Evolutionary conservation across 2,329 filamentous ascomycete genomes (phyloP).

Genomic region (Ascochyta lentis): DNA sequence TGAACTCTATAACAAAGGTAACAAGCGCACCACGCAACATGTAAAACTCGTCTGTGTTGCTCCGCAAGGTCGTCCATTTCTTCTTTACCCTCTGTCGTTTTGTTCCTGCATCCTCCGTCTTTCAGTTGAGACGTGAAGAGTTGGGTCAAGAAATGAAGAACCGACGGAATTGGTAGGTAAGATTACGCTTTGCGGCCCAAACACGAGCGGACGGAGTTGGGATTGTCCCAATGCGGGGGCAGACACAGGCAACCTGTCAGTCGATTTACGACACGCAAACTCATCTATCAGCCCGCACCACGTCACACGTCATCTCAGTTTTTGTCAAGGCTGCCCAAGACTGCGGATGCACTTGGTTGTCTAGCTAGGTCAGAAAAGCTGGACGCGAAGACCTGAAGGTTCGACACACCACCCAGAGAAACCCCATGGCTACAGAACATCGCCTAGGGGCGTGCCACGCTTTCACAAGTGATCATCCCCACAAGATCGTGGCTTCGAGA

Average conservation of each 20-base stretch:
- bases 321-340: background rate
- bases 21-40: no score
- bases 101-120: background rate
- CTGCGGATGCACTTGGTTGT: background rate
- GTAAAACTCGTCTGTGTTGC: no score
- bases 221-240: slow-evolving; percentile 11
- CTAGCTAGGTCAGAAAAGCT: background rate
- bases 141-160: background rate
- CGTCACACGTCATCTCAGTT: background rate
- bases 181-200: background rate
- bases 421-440: background rate
- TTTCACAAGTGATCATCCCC: background rate
- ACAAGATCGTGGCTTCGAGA: background rate
- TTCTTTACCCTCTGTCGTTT: background rate
- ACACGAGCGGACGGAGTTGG: slow-evolving; percentile 2
- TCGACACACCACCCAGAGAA: background rate
- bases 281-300: background rate
- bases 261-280: background rate
- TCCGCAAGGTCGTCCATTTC: background rate
- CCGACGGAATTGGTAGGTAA: background rate
- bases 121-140: background rate
- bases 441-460: background rate
- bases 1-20: background rate
- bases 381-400: background rate
- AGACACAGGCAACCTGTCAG: slow-evolving; percentile 1